Evolutionary conservation across 2,329 filamentous ascomycete species (phyloP), one percentile per base, ranked within the genome.

Genomic region (Sordariomycetes sp.): DNA sequence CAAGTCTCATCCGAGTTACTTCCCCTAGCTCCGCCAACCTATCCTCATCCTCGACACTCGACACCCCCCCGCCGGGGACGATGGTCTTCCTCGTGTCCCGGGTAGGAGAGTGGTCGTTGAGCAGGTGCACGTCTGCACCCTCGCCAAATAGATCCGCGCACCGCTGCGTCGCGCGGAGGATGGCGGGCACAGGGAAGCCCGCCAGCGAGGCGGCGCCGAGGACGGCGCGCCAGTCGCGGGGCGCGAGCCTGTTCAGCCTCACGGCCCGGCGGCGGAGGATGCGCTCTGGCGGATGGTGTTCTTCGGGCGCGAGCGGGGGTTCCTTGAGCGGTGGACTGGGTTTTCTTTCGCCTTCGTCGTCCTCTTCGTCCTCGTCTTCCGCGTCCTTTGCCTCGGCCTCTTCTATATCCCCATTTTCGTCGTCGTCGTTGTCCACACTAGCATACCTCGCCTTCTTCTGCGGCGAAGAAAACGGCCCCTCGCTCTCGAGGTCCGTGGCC

Each of bases 211-310:
- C 92, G 1, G 90, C 77, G 0, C 88, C 88, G 32, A 96, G 71
- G 1, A 96, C 80, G 62, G 95, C 89, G 62, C 84, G 87, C 92
- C 92, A 97, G 70, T 95, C 87, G 24, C 87, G 79, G n/a, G 55
- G 55, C 12, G n/a, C 32, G 4, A 52, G 48, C 20, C 54, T 28
- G 10, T 51, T 17, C 20, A 45, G 25, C 39, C 39, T 13, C 39
- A n/a, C 15, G 8, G 39, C 39, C 1, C 39, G 39, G 45, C 48
- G 22, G 48, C 35, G 52, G 35, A 52, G 50, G 12, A 20, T 10
- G 22, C 34, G 17, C 39, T 45, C 39, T 7, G 39, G 39, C 15
- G n/a, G 39, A 2, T 45, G 6, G 15, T n/a, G 15, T 45, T 3
- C 7, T n/a, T n/a, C n/a, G 8, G 17, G 17, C 13, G 39, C 15